Conservation (phyloP, 2,329 filamentous ascomycete species). For the Zymoseptoria tritici region DNA sequence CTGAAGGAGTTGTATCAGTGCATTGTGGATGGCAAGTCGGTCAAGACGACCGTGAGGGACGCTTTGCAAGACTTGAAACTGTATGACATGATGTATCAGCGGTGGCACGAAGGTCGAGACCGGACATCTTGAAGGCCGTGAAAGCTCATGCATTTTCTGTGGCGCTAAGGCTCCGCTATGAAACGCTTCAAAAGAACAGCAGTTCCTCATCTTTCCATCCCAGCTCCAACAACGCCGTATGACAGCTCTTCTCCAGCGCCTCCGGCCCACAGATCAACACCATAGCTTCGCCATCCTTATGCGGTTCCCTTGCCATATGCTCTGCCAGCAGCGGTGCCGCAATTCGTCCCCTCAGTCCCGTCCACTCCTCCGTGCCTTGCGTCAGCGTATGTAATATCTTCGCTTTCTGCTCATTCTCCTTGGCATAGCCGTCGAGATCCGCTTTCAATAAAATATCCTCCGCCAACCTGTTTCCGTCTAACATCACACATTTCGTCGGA, state of each 20-base stretch:
- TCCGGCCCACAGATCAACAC: constrained; percentile 74
- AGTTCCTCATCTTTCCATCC: constrained; percentile 69
- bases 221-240: constrained; percentile 48
- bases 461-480: constrained; percentile 70
- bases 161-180: neutral
- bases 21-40: constrained; percentile 31
- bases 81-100: constrained; percentile 26
- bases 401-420: constrained; percentile 49
- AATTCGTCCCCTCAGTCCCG: constrained; percentile 61
- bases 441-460: constrained; percentile 74
- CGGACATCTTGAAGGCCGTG: neutral
- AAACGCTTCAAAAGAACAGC: constrained; percentile 57
- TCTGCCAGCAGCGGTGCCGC: constrained; percentile 54
- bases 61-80: constrained; percentile 35
- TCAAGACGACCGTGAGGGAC: constrained; percentile 39
- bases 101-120: constrained; percentile 5
- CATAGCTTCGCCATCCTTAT: constrained; percentile 42
- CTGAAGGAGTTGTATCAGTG: constrained; percentile 35
- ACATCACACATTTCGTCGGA: constrained; percentile 59
- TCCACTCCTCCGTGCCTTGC: constrained; percentile 57
- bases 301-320: constrained; percentile 39
- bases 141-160: neutral
- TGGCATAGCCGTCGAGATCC: constrained; percentile 61
- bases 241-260: constrained; percentile 62
- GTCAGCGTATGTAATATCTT: constrained; percentile 64